Base-by-base conservation (phyloP, 805 yeast species). In the Tetrapisispora fleetii region DNA sequence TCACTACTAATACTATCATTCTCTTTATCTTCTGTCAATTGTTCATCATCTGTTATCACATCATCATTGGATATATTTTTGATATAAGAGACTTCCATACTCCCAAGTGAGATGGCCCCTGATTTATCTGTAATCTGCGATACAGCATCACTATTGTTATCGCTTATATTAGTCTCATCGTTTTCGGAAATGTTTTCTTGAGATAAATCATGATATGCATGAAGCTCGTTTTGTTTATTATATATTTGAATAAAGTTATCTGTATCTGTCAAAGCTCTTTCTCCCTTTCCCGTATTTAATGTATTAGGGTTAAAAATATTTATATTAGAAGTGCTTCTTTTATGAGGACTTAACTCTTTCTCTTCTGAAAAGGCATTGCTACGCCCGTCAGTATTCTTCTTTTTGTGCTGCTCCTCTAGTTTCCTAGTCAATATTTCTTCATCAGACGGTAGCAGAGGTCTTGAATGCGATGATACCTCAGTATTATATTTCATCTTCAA, bases 261-360 rank as follows among this genome's bases (percentile, higher is more conserved):
- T 4, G 65, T 60, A 46, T 64, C 62, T 1, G 68, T 64, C 28
- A 64, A 45, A 2, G 68, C 68, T 40, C 58, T 62, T 40, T 56
- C 58, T 24, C 48, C 28, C 16, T 39, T 51, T 22, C 35, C 40
- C 10, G 58, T 49, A 14, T 35, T 45, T 16, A 46, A 18, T 13
- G 49, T 10, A 9, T 46, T 28, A 19, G 57, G 19, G n/a, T 52
- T 55, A 17, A 48, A 47, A 40, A 60, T 48, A 46, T 58, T 56
- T 48, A 52, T 50, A 44, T 57, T 60, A 1, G 65, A 60, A n/a
- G 54, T 40, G 37, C 59, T 54, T 47, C 65, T 53, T 30, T 45
- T 30, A 4, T 37, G 35, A 16, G 22, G 13, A 13, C 37, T n/a
- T 13, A 45, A 16, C 3, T 28, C 37, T n/a, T 28, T 27, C 13